Conservation (phyloP, 352 stramenopile genomes). For the Lagenidium giganteum region DNA sequence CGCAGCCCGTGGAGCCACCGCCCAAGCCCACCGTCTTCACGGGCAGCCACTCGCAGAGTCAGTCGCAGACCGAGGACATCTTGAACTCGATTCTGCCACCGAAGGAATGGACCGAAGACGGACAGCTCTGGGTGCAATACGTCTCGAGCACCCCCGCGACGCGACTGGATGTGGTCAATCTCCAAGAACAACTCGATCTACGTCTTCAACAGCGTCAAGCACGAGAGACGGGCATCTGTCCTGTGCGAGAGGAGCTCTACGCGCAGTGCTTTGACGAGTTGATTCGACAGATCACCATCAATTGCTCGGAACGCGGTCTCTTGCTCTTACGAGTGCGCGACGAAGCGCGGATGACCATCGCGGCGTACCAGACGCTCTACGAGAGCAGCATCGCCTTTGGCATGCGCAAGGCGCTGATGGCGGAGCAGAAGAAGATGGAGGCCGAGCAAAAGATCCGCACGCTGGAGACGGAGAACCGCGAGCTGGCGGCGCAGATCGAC, state of each 20-base stretch:
- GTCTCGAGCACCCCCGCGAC: slow-evolving; percentile 90
- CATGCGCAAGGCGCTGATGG: slow-evolving; percentile 92
- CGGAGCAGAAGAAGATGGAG: slow-evolving; percentile 89
- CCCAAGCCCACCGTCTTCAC: slow-evolving; percentile 58
- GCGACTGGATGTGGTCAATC: slow-evolving; percentile 88
- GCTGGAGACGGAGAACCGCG: slow-evolving; percentile 71
- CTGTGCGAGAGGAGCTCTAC: slow-evolving; percentile 90
- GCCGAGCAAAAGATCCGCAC: slow-evolving; percentile 77
- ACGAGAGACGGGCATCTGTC: slow-evolving; percentile 91
- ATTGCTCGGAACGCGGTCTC: slow-evolving; percentile 88
- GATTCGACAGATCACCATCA: slow-evolving; percentile 92
- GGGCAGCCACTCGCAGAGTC: slow-evolving; percentile 45
- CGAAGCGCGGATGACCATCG: slow-evolving; percentile 90
- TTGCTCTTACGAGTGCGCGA: slow-evolving; percentile 87
- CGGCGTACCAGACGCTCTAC: slow-evolving; percentile 91
- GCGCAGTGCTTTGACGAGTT: slow-evolving; percentile 92
- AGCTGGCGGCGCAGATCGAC: slow-evolving; percentile 77
- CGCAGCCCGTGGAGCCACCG: slow-evolving; percentile 4
- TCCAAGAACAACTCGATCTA: slow-evolving; percentile 89
- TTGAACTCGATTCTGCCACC: slow-evolving; percentile 90
- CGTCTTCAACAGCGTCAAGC: slow-evolving; percentile 88
- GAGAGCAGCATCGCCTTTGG: slow-evolving; percentile 91
- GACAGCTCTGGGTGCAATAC: slow-evolving; percentile 91
- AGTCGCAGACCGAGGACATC: slow-evolving; percentile 85
- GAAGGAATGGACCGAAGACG: slow-evolving; percentile 87